phyloP scores from a whole-genome alignment of 2,329 filamentous ascomycete species.

The Lizonia empirigonia region DNA sequence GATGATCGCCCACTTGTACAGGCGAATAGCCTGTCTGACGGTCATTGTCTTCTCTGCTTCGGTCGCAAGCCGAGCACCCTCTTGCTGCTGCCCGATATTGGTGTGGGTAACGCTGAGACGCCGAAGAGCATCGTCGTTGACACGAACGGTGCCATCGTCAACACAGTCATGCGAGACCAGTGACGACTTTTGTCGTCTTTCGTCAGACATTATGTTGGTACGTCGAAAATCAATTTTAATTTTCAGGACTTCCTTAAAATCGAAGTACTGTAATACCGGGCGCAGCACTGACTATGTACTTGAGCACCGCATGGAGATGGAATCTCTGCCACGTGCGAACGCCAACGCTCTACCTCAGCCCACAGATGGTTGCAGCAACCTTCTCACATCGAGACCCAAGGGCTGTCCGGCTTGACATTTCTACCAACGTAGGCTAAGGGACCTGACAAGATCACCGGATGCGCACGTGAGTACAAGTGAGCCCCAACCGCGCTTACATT shows the following conservation, averaged over 20 bases:
- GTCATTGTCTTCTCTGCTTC: conserved; percentile 17
- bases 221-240: neutral
- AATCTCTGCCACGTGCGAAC: neutral
- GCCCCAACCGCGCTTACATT: neutral
- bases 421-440: neutral
- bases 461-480: neutral
- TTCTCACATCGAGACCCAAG: neutral
- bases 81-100: conserved; percentile 14
- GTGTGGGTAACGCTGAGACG: conserved; percentile 16
- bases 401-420: neutral
- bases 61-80: conserved; percentile 16
- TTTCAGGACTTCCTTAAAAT: neutral
- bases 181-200: conserved; percentile 7
- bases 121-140: conserved; percentile 14
- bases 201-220: conserved; percentile 11
- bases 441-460: conserved; percentile 11
- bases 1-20: conserved; percentile 78
- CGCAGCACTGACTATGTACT: conserved; percentile 4
- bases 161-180: conserved; percentile 4
- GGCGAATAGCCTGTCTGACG: conserved; percentile 17
- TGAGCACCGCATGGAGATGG: neutral
- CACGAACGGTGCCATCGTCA: conserved; percentile 11
- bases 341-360: conserved; percentile 2
- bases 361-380: conserved; percentile 7
- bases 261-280: neutral